Evolutionary conservation across 1,284 basidiomycete species (phyloP), one percentile per base, ranked within the genome.

Genomic region (Tilletia indica): DNA sequence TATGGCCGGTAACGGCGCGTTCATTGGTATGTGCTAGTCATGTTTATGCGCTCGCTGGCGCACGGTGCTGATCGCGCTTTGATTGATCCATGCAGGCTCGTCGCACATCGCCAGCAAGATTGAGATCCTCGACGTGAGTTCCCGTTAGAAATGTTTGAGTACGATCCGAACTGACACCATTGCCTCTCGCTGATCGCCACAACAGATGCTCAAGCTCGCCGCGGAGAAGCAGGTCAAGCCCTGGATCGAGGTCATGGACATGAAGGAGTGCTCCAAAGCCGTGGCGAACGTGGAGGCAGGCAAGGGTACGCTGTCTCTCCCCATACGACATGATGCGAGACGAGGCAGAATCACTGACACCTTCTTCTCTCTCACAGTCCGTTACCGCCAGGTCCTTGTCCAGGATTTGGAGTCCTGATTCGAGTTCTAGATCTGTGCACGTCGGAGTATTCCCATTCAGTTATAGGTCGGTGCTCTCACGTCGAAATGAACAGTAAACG

Each of bases 91-190:
- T 45, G 3, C 42, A 45, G 42, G 87, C 36, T 87, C 86, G 25
- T 86, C 85, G 58, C 86, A 88, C 83, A 89, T 91, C 68, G 90
- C 90, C 47, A 89, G 86, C 83, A 90, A 89, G 85, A 87, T 87
- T 73, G 90, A 91, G 79, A 88, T 86, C 21, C 78, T 88, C 21
- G 86, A 86, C 71, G 91, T 90, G 90, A 56, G 54, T 56, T 9
- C n/a, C 54, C 31, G 54, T 34, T 4, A 4, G 16, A 45, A 45
- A 45, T 12, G 42, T 5, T 45, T 5, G 42, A 5, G 12, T 34
- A 5, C 54, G n/a, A 34, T 34, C 54, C n/a, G n/a, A 19, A 11
- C 54, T 21, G 54, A 56, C 54, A 19, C 54, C 31, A 0, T 56
- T 56, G 21, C 54, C n/a, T 56, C 54, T 8, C 9, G 9, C n/a